These are phyloP conservation scores for Helminthosporium solani DNA, from an alignment of 2,329 filamentous ascomycete genomes.

Conservation along the genomic window DNA sequence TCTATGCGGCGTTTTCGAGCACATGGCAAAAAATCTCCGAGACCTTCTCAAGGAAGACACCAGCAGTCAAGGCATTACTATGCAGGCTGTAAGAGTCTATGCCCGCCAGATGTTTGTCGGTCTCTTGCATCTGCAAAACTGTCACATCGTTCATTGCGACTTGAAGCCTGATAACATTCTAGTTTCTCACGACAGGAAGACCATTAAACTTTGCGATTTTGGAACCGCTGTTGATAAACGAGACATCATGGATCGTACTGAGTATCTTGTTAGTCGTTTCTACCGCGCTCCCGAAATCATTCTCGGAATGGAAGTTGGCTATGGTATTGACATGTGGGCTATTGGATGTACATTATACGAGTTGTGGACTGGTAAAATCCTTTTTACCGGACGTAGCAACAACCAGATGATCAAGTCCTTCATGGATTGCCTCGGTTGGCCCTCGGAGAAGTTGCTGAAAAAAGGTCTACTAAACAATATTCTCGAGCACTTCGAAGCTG, in stretches of 20 bases:
- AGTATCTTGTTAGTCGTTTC: slow-evolving; percentile 94
- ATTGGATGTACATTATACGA: slow-evolving; percentile 97
- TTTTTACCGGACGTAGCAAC: slow-evolving; percentile 93
- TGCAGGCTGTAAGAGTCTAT: slow-evolving; percentile 83
- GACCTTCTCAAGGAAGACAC: slow-evolving; percentile 90
- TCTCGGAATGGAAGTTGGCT: slow-evolving; percentile 92
- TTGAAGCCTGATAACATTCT: slow-evolving; percentile 97
- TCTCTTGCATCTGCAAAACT: slow-evolving; percentile 82
- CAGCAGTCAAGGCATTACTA: slow-evolving; percentile 80
- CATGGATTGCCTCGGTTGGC: slow-evolving; percentile 92
- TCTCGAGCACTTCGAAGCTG: slow-evolving; percentile 63
- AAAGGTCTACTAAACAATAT: slow-evolving; percentile 67
- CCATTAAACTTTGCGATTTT: slow-evolving; percentile 93
- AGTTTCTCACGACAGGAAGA: slow-evolving; percentile 56
- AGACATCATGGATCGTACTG: slow-evolving; percentile 81
- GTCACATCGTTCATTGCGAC: slow-evolving; percentile 92
- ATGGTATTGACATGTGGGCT: slow-evolving; percentile 95
- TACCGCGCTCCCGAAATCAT: slow-evolving; percentile 98
- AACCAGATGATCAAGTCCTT: slow-evolving; percentile 98
- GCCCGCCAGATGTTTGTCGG: slow-evolving; percentile 93
- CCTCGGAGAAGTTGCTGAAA: slow-evolving; percentile 85
- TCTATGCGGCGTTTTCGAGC: slow-evolving; percentile 95
- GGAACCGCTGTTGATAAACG: slow-evolving; percentile 92
- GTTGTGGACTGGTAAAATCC: slow-evolving; percentile 93
- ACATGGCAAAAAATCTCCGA: slow-evolving; percentile 78